phyloP scores from a whole-genome alignment of 2,329 filamentous ascomycete species.

The Fusarium falciforme region DNA sequence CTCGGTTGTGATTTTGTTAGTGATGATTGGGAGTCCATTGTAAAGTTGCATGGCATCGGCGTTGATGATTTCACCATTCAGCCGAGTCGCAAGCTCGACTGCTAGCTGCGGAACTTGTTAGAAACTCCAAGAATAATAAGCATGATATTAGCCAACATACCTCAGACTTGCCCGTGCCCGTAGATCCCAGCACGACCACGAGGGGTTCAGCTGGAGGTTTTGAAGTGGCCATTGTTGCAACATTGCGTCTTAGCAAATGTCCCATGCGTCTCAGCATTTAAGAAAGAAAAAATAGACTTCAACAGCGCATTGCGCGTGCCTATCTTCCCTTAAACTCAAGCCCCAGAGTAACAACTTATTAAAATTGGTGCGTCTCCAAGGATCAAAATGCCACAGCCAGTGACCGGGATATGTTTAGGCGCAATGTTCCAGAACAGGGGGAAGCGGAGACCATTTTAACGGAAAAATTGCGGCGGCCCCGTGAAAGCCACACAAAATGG shows the following conservation, averaged over 20 bases:
- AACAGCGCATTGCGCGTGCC: background rate
- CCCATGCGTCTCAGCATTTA: slow-evolving; percentile 46
- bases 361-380: background rate
- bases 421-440: slow-evolving; percentile 29
- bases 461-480: slow-evolving; percentile 36
- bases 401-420: slow-evolving; percentile 14
- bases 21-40: slow-evolving; percentile 89
- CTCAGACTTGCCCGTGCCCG: slow-evolving; percentile 93
- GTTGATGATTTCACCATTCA: slow-evolving; percentile 95
- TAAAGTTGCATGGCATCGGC: slow-evolving; percentile 99
- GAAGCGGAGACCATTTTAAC: slow-evolving; percentile 19
- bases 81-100: slow-evolving; percentile 83
- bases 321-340: background rate
- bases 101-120: slow-evolving; percentile 71
- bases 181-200: slow-evolving; percentile 87
- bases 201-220: slow-evolving; percentile 67
- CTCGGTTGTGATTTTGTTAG: slow-evolving; percentile 84
- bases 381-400: slow-evolving; percentile 9
- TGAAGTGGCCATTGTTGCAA: slow-evolving; percentile 53
- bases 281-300: slow-evolving; percentile 5
- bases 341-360: background rate
- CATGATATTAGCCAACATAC: slow-evolving; percentile 59
- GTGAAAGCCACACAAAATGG: slow-evolving; percentile 16
- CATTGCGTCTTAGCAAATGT: slow-evolving; percentile 47
- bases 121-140: background rate